These are phyloP conservation scores for Hyaloperonospora brassicae DNA, from an alignment of 352 stramenopile species.

Conservation along the genomic window DNA sequence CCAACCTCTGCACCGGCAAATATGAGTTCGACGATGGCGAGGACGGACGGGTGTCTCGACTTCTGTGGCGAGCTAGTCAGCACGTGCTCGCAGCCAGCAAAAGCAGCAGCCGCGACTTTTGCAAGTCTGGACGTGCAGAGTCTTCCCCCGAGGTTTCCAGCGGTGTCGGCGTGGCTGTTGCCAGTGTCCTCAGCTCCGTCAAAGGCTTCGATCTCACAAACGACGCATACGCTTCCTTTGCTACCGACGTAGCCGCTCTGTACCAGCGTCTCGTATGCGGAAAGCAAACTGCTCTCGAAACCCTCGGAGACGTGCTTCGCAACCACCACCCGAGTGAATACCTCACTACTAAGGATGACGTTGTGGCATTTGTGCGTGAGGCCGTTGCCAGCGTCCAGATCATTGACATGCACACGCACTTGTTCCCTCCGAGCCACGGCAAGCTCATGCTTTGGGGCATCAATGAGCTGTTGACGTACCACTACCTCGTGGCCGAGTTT, in stretches of 20 bases:
- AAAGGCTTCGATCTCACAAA: constrained; percentile 37
- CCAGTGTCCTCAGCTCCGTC: constrained; percentile 33
- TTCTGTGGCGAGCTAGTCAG: constrained; percentile 23
- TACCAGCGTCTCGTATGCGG: constrained; percentile 10
- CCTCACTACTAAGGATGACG: constrained; percentile 24
- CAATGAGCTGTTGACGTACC: constrained; percentile 91
- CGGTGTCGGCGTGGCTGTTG: constrained; percentile 32
- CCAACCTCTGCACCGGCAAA: constrained; percentile 41
- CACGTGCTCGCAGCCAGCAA: constrained; percentile 27
- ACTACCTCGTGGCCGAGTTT: constrained; percentile 93
- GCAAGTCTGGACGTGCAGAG: constrained; percentile 22
- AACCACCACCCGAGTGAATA: constrained; percentile 38
- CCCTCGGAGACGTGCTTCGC: constrained; percentile 29
- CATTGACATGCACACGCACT: constrained; percentile 85
- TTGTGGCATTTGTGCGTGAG: constrained; percentile 30
- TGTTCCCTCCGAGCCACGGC: constrained; percentile 87
- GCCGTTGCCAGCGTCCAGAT: constrained; percentile 31
- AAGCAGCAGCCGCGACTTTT: constrained; percentile 31
- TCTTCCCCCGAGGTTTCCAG: constrained; percentile 28
- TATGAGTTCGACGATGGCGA: constrained; percentile 58
- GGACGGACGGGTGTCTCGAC: constrained; percentile 14
- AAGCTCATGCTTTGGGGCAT: constrained; percentile 89
- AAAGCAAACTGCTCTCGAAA: constrained; percentile 30
- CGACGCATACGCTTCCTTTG: constrained; percentile 32
- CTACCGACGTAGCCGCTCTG: constrained; percentile 36